Conservation (phyloP, 768 basidiomycete genomes). For the Asterophora parasitica region DNA sequence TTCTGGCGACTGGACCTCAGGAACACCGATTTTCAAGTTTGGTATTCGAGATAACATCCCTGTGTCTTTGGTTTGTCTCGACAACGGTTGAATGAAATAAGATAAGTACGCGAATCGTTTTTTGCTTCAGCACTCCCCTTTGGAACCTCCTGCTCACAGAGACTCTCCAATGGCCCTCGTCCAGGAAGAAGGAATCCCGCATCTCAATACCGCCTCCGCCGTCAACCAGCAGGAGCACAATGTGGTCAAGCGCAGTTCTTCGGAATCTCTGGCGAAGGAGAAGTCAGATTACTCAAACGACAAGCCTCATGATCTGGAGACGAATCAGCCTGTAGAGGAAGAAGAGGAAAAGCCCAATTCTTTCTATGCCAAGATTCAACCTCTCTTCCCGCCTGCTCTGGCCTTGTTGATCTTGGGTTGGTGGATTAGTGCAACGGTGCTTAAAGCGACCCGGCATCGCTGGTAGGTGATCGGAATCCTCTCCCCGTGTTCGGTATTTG, state of each 20-base stretch:
- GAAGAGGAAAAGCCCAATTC: too few relatives aligned
- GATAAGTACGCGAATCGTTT: too few relatives aligned
- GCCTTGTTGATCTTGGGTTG: slow-evolving; percentile 70
- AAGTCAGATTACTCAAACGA: slow-evolving; percentile 15
- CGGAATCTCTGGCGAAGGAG: slow-evolving; percentile 18
- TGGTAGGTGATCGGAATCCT: slow-evolving; percentile 42
- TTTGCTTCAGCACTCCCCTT: background rate
- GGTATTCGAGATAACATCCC: too few relatives aligned
- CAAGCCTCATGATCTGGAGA: slow-evolving; percentile 6
- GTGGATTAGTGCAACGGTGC: slow-evolving; percentile 77
- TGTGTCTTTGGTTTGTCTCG: too few relatives aligned
- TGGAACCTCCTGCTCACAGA: slow-evolving; percentile 1
- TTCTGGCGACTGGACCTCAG: too few relatives aligned
- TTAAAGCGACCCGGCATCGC: slow-evolving; percentile 66
- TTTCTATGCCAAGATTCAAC: too few relatives aligned
- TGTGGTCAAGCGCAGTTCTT: slow-evolving; percentile 17
- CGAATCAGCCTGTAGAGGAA: slow-evolving; percentile 2
- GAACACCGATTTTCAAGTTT: too few relatives aligned
- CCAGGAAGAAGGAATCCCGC: slow-evolving; percentile 9
- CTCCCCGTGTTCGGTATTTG: slow-evolving; percentile 4
- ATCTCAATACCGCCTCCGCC: slow-evolving; percentile 9
- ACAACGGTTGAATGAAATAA: too few relatives aligned
- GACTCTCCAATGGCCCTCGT: slow-evolving; percentile 8
- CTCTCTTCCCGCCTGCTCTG: slow-evolving; percentile 25
- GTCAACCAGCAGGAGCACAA: slow-evolving; percentile 11